Base-by-base conservation (phyloP, 306 rosid genomes). In the Carpinus viminea region DNA sequence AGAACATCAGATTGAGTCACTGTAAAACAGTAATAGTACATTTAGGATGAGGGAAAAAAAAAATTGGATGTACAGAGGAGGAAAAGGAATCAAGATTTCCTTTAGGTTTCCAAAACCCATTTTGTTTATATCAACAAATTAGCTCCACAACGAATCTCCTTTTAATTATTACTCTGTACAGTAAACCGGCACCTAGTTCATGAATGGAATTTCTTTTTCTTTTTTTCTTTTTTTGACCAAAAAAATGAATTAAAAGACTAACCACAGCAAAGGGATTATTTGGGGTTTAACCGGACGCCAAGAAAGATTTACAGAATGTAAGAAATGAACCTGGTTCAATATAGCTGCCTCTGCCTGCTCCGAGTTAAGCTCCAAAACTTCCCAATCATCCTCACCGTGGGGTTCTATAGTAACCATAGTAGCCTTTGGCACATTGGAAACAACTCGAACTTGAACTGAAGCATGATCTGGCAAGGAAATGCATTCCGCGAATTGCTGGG, bases 371-470 rank as follows among this genome's bases (percentile, higher is more conserved):
- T 92, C 98, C 87, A 94, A 52, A 50, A 94, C 92, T 76, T 94
- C 98, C 98, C 98, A 94, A 59, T 94, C 98, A 82, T 94, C 98
- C 81, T 92, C 98, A 1, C 89, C 84, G 50, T 79, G 70, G 5
- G 98, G 98, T 74, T 92, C 97, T 8, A 94, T 80, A 2, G 90
- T 80, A 20, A 94, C 88, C 12, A 81, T 74, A 79, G 92, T 86
- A 70, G 98, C 97, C 72, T 88, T 89, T 0, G 88, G 82, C 28
- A 91, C 92, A 68, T 77, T 86, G n/a, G 86, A 76, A 76, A 87
- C 81, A 41, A 80, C 97, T 73, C 87, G 90, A 28, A 94, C 97
- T 74, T 87, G 86, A 81, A 94, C 97, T 24, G 16, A 60, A 24
- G 84, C 54, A 41, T 72, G 85, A 78, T 87, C 88, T 18, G 88